phyloP scores from a whole-genome alignment of 108 stramenopile genomes.

The Mediolabrus comicus region DNA sequence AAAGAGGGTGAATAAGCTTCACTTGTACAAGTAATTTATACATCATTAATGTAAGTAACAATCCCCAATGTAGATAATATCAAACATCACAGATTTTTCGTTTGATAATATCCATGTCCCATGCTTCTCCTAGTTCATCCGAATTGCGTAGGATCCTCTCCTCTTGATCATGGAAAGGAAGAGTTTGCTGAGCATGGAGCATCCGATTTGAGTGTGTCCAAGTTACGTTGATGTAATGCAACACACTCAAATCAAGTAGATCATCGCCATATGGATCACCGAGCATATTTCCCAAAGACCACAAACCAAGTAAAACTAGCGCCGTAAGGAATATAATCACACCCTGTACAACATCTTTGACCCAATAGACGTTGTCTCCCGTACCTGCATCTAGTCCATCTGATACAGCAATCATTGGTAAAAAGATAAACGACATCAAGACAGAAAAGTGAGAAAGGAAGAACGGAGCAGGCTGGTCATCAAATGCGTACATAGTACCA shows the following conservation, averaged over 20 bases:
- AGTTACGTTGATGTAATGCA: constrained; percentile 17
- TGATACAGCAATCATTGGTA: too few relatives aligned
- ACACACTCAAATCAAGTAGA: constrained; percentile 18
- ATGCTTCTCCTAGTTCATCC: too few relatives aligned
- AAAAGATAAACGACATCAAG: constrained; percentile 41
- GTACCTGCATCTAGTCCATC: too few relatives aligned
- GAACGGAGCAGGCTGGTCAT: constrained; percentile 49
- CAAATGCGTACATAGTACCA: constrained; percentile 39
- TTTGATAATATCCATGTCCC: too few relatives aligned
- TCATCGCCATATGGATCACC: constrained; percentile 45
- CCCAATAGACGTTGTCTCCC: too few relatives aligned
- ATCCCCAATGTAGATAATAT: too few relatives aligned
- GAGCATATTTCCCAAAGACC: constrained; percentile 35
- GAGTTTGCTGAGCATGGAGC: too few relatives aligned
- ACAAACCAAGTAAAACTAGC: constrained; percentile 39
- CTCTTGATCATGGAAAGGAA: too few relatives aligned
- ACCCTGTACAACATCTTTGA: constrained; percentile 11
- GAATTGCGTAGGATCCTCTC: too few relatives aligned
- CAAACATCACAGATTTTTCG: too few relatives aligned
- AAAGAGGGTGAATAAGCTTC: not conserved
- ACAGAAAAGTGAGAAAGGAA: constrained; percentile 58
- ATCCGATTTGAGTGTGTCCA: constrained; percentile 12
- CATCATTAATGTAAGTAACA: too few relatives aligned
- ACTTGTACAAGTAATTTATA: too few relatives aligned
- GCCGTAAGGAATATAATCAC: constrained; percentile 37